Conservation (phyloP, 116 monocot genomes). For the Papilionanthe hybrid region DNA sequence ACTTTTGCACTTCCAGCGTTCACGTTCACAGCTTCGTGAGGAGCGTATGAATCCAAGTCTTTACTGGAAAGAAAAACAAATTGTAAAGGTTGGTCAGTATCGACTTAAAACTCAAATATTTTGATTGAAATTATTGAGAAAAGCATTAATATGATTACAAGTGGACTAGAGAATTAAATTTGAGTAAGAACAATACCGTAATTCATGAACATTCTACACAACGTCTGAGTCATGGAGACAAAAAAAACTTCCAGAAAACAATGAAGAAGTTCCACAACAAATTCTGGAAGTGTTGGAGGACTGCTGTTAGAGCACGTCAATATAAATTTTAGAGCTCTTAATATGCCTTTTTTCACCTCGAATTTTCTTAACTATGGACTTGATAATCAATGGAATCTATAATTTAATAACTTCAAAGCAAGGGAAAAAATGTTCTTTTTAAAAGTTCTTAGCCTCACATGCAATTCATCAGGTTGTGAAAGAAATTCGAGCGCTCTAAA, state of each 20-base stretch:
- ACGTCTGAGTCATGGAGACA: no score
- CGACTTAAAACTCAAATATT: background rate
- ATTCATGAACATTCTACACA: no score
- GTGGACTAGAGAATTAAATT: no score
- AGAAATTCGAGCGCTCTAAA: no score
- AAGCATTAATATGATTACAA: background rate
- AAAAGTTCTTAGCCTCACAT: background rate
- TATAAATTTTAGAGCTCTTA: constrained; percentile 1
- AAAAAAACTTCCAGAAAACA: background rate
- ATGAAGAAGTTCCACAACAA: background rate
- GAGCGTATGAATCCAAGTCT: constrained; percentile 9
- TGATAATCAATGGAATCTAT: background rate
- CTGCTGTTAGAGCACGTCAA: background rate
- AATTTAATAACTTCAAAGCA: background rate
- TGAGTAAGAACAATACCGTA: no score
- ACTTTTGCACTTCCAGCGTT: constrained; percentile 4
- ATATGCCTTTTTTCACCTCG: background rate
- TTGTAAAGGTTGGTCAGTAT: background rate
- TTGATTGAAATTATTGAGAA: background rate
- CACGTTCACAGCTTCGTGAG: constrained; percentile 6
- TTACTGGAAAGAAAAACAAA: constrained; percentile 12
- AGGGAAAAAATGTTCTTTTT: background rate
- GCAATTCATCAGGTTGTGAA: no score
- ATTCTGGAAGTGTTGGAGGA: no score
- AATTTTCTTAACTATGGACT: background rate